Conservation (phyloP, 2,329 filamentous ascomycete species). For the Orbilia oligospora region DNA sequence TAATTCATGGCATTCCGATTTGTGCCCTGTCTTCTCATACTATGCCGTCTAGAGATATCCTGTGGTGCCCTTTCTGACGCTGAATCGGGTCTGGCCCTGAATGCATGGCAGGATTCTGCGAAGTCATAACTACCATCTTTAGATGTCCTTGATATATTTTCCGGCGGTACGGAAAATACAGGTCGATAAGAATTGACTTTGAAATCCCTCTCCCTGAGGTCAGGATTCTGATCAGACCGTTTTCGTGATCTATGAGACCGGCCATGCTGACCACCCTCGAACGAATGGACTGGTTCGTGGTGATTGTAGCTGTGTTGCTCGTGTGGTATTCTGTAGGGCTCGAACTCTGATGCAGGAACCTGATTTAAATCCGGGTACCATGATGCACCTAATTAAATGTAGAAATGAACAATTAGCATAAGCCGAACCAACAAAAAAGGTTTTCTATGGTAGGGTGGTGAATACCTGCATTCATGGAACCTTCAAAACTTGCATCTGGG, state of each 20-base stretch:
- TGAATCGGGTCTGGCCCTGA: background rate
- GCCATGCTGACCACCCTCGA: background rate
- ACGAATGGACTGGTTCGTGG: background rate
- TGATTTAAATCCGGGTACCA: slow-evolving; percentile 14
- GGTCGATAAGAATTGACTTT: background rate
- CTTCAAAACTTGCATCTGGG: background rate
- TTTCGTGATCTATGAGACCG: slow-evolving; percentile 2
- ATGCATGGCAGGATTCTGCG: slow-evolving; percentile 17
- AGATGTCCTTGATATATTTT: background rate
- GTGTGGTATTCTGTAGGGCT: slow-evolving; percentile 19
- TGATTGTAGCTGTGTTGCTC: background rate
- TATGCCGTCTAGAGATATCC: background rate
- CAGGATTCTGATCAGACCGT: background rate
- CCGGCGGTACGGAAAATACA: slow-evolving; percentile 4
- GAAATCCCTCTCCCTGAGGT: background rate
- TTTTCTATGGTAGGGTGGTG: no score
- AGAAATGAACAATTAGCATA: slow-evolving; percentile 2
- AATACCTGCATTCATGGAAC: background rate
- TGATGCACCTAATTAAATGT: slow-evolving; percentile 10
- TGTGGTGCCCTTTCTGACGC: background rate
- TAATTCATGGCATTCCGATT: background rate
- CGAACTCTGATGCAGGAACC: slow-evolving; percentile 1
- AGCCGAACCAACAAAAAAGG: background rate
- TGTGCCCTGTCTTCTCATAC: background rate
- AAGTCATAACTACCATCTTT: background rate